Evolutionary conservation across 805 yeast genomes (phyloP), one percentile per base, ranked within the genome.

Genomic region (Debaryomyces tyrocola): DNA sequence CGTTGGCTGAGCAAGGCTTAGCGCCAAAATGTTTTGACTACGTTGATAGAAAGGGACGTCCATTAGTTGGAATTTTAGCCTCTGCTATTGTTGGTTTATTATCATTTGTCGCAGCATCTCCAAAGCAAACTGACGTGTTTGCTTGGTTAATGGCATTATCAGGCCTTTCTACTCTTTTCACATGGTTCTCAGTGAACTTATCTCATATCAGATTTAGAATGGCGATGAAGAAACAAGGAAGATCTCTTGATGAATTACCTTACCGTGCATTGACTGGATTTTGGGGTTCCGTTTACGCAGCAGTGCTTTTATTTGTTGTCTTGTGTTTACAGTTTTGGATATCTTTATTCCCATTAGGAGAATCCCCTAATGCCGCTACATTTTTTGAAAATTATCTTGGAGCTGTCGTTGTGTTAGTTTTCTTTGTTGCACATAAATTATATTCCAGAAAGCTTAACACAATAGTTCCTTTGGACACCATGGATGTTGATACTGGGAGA

Each of bases 401-500:
- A 40, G 71, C 69, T 2, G 64, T 67, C 29, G 74, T 78, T 34
- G 67, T 76, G 37, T 31, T 69, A 17, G 74, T 59, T n/a, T 76
- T 76, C 62, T 82, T 77, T 59, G 36, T 80, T 36, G 75, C 70
- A 15, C 83, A 79, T 64, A 83, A 81, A 64, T 9, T 78, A 12
- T 78, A 68, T 59, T 57, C 63, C 21, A 65, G 72, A 48, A 69
- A 72, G 48, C 64, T 72, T 62, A 51, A 47, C 41, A 69, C 37
- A 59, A 44, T 51, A 28, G 64, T 60, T 58, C 79, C 58, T 61
- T 73, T 78, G 35, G 57, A 62, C n/a, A 78, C 78, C 20, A 70
- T 83, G 63, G 89, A 84, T 53, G 67, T 84, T 38, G 84, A 80
- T 53, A 67, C 80, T 10, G 88, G 89, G 34, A 73, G 83, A 64